Conservation (phyloP, 2,329 filamentous ascomycete species). For the Hypoxylon sp. region DNA sequence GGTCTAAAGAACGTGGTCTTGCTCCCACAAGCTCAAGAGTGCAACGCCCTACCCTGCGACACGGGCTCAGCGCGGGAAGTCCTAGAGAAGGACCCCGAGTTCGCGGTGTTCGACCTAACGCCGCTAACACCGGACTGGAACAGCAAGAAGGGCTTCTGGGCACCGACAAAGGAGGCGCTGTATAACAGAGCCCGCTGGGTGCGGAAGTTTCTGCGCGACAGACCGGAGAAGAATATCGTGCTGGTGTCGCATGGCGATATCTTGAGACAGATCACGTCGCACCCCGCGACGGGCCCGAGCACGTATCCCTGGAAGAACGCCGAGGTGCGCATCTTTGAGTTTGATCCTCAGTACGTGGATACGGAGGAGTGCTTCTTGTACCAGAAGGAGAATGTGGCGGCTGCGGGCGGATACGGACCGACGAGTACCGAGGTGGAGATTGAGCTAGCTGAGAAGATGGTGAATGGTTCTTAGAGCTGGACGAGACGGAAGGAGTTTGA, state of each 20-base stretch:
- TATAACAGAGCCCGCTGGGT: slow-evolving; percentile 45
- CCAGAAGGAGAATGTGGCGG: slow-evolving; percentile 43
- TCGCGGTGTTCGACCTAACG: slow-evolving; percentile 46
- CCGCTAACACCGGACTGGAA: slow-evolving; percentile 48
- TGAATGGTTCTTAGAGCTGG: slow-evolving; percentile 14
- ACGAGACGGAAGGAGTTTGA: background rate
- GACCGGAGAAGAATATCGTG: slow-evolving; percentile 50
- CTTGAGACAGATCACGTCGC: slow-evolving; percentile 43
- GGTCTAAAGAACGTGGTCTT: slow-evolving; percentile 43
- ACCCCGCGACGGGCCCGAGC: slow-evolving; percentile 25
- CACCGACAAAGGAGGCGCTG: slow-evolving; percentile 38
- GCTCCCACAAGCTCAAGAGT: slow-evolving; percentile 52
- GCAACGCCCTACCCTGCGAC: slow-evolving; percentile 50
- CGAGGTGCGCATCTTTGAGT: slow-evolving; percentile 46
- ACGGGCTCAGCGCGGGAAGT: slow-evolving; percentile 48
- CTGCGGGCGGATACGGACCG: slow-evolving; percentile 43
- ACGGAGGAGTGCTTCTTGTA: slow-evolving; percentile 45
- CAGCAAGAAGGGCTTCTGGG: slow-evolving; percentile 50
- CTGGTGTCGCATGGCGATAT: slow-evolving; percentile 52
- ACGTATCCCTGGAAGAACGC: slow-evolving; percentile 43
- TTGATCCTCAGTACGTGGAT: slow-evolving; percentile 40
- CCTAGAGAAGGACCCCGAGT: slow-evolving; percentile 48
- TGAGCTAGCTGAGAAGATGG: slow-evolving; percentile 29
- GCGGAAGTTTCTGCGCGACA: slow-evolving; percentile 46
- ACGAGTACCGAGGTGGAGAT: slow-evolving; percentile 46